Conservation (phyloP, 2,329 filamentous ascomycete species). For the Thielaviopsis euricoi region DNA sequence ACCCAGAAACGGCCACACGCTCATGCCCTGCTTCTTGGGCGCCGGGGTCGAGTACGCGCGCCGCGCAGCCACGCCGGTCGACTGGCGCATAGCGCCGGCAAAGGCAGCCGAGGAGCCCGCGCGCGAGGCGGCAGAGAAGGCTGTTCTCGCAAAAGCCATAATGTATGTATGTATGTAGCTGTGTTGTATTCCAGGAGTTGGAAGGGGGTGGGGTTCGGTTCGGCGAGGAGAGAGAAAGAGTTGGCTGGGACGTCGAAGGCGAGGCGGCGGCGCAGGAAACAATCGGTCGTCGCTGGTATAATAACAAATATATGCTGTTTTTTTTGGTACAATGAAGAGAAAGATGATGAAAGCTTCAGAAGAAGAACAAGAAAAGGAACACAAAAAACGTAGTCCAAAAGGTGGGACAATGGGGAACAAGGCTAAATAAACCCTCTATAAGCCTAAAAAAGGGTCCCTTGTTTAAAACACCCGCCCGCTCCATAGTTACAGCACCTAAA, state of each 20-base stretch:
- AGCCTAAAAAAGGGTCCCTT: not conserved
- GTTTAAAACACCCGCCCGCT: no score
- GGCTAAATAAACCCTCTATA: not conserved
- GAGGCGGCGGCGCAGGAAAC: no score
- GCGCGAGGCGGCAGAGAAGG: not conserved
- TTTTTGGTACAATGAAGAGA: no score
- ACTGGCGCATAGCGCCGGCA: not conserved
- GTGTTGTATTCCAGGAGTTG: no score
- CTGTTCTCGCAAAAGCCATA: not conserved
- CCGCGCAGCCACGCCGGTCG: not conserved
- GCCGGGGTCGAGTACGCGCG: not conserved
- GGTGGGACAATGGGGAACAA: not conserved
- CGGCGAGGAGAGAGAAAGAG: no score
- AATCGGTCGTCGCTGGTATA: no score
- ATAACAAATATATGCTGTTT: no score
- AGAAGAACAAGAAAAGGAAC: not conserved
- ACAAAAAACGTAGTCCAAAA: not conserved
- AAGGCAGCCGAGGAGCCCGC: not conserved
- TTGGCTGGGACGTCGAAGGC: no score
- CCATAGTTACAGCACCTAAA: no score
- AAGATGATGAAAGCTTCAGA: not conserved
- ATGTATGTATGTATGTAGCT: not conserved
- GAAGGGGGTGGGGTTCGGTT: no score
- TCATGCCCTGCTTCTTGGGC: slow-evolving; percentile 8
- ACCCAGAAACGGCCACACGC: slow-evolving; percentile 8